A percentile compares a stretch with the other conserved stretches of the same genome.
Evolutionary conservation across 495 filamentous ascomycete species (phyloP).

Genomic region (Hypoxylon trugodes): DNA sequence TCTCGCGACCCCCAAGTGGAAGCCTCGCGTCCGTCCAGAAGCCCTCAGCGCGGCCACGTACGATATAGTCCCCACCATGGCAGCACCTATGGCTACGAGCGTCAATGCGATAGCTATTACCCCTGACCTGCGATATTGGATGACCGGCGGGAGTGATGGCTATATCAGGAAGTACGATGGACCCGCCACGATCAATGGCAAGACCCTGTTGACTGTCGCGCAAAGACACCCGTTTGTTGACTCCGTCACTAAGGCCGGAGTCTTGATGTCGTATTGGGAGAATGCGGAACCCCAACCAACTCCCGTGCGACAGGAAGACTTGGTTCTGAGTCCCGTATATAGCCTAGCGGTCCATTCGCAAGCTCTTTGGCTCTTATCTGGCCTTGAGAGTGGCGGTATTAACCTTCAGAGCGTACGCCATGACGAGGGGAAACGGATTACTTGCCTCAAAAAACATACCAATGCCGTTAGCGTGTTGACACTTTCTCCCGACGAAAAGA

Average conservation of each 20-base stretch:
- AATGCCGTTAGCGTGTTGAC: conserved; percentile 91
- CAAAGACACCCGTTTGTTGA: conserved; percentile 98
- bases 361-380: conserved; percentile 89
- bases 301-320: conserved; percentile 58
- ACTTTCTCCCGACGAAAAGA: conserved; percentile 84
- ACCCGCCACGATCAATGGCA: conserved; percentile 92
- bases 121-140: conserved; percentile 94
- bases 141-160: conserved; percentile 91
- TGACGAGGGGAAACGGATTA: conserved; percentile 89
- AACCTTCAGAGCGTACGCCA: conserved; percentile 95
- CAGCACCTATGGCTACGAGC: conserved; percentile 92
- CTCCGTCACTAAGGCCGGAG: conserved; percentile 91
- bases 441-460: conserved; percentile 81
- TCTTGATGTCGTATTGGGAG: conserved; percentile 96
- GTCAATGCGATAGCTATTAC: conserved; percentile 93
- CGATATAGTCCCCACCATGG: conserved; percentile 97
- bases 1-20: conserved; percentile 52
- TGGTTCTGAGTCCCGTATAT: conserved; percentile 84
- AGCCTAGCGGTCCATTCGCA: conserved; percentile 90
- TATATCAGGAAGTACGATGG: conserved; percentile 97
- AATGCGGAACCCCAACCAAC: conserved; percentile 68
- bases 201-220: conserved; percentile 91
- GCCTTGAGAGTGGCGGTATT: conserved; percentile 89
- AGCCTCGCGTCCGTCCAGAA: conserved; percentile 79
- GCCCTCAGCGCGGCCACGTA: conserved; percentile 84